Base-by-base conservation (phyloP, 768 basidiomycete species). In the Pleurotus citrinopileatus region DNA sequence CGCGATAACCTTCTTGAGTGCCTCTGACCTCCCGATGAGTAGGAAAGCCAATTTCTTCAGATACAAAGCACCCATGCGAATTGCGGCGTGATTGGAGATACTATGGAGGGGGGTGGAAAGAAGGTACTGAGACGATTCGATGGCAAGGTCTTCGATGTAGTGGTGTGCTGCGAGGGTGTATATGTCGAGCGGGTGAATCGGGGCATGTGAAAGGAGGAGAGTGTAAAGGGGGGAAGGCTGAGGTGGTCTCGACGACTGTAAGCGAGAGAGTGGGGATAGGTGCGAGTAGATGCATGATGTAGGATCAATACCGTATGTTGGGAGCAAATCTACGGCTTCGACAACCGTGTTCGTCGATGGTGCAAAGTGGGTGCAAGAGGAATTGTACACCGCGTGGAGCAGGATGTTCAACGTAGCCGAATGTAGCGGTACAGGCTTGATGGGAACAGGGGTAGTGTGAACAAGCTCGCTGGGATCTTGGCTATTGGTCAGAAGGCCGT, bases 321-420 rank as follows among this genome's bases (percentile, higher is more conserved):
- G 70, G 51, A 92, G 73, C 27, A 75, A 73, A 60, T 78, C 74
- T 23, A 91, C 79, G 9, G 87, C 80, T 9, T 70, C 63, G 46
- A 75, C 65, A 45, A 93, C 73, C 23, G 79, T 75, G 25, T 82
- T 74, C 53, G 87, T 80, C 6, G 82, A 67, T 9, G 89, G 90
- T 4, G 83, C 81, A 67, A 88, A 91, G 60, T 89, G 87, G 20
- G 82, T 75, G 63, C 84, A 89, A 6, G 87, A 80, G 63, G 88
- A 73, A 59, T 85, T 78, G 67, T 93, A 91, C 40, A 88, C 67
- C 4, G 79, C 67, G 60, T 93, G 90, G 22, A 93, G 72, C 42
- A 92, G 68, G 61, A 92, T 72, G 60, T 92, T 92, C 59, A 92
- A 69, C 4, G 84, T 72, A 1, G 72, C 67, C 0, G 90, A 84